Conservation (phyloP, 257 asterid species). For the Gardenia jasminoides region DNA sequence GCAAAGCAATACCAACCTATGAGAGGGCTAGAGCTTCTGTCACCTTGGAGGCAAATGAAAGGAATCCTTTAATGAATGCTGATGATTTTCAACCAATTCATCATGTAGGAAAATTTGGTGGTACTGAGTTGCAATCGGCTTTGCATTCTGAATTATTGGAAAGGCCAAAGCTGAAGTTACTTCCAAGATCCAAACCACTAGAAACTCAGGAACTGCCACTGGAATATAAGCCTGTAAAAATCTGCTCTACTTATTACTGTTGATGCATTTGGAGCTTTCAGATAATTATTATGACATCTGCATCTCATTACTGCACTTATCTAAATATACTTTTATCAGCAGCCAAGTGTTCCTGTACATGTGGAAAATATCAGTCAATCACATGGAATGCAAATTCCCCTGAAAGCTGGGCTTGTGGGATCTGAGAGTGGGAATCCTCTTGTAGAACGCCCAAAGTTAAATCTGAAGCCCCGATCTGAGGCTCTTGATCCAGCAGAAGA, state of each 20-base stretch:
- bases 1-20: constrained; percentile 38
- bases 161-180: constrained; percentile 80
- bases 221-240: constrained; percentile 57
- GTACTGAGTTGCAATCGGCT: constrained; percentile 40
- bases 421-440: constrained; percentile 35
- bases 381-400: constrained; percentile 34
- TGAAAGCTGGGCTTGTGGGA: constrained; percentile 37
- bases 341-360: constrained; percentile 34
- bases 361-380: constrained; percentile 35
- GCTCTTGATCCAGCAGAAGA: constrained; percentile 50
- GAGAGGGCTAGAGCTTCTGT: constrained; percentile 42
- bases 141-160: constrained; percentile 55
- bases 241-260: neutral
- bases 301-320: constrained; percentile 16
- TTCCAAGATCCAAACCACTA: constrained; percentile 89
- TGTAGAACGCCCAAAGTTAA: constrained; percentile 66
- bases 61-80: constrained; percentile 27
- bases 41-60: constrained; percentile 45
- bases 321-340: constrained; percentile 43
- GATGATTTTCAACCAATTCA: constrained; percentile 36
- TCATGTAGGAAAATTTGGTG: constrained; percentile 32
- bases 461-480: constrained; percentile 67
- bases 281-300: neutral
- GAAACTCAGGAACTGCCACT: constrained; percentile 43
- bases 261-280: neutral